Conservation (phyloP, 2,329 filamentous ascomycete genomes). For the Diaporthe sp. region DNA sequence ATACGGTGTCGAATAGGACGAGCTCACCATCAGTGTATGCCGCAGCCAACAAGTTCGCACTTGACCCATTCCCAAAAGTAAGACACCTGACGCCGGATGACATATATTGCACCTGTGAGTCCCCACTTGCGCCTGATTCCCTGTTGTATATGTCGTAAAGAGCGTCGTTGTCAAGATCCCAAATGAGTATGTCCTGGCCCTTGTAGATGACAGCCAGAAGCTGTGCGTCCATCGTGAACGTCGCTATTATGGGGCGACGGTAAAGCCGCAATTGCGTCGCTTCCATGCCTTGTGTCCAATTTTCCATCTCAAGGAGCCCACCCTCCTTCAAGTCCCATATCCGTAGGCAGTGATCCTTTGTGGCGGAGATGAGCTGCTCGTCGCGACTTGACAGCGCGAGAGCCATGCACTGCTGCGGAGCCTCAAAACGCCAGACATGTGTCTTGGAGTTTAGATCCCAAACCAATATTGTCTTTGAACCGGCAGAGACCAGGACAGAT, state of each 20-base stretch:
- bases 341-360: not conserved
- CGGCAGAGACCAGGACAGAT: not conserved
- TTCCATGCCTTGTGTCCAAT: not conserved
- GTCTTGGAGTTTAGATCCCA: not conserved
- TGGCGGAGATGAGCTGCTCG: not conserved
- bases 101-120: not conserved
- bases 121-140: not conserved
- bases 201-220: not conserved
- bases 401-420: not conserved
- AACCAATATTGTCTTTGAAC: not conserved
- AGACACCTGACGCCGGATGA: not conserved
- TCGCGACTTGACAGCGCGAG: not conserved
- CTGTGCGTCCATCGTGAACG: not conserved
- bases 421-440: not conserved
- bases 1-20: not conserved
- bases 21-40: not conserved
- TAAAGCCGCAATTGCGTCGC: not conserved
- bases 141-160: not conserved
- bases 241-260: not conserved
- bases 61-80: not conserved
- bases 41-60: not conserved
- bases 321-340: not conserved
- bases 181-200: not conserved
- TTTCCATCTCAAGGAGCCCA: not conserved
- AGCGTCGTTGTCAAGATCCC: not conserved